Evolutionary conservation across 164 flowering plant species (phyloP).

Genomic region (Sextonia rubra): DNA sequence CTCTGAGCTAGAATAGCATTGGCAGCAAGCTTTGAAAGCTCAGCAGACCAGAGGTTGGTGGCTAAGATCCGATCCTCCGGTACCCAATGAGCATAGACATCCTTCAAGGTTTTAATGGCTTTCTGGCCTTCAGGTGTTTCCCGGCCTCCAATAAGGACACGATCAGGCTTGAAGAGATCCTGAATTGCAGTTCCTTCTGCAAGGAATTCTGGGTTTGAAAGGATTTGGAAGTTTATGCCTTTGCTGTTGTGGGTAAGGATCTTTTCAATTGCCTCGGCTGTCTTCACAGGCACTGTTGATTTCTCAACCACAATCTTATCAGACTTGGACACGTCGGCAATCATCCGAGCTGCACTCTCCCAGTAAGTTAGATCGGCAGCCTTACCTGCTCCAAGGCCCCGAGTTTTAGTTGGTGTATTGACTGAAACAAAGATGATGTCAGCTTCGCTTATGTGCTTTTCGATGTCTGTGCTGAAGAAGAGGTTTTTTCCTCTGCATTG

Average conservation of each 20-base stretch:
- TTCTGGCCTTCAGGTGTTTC: slow-evolving; percentile 83
- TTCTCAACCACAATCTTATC: slow-evolving; percentile 91
- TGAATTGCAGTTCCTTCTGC: slow-evolving; percentile 91
- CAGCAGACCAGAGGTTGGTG: slow-evolving; percentile 93
- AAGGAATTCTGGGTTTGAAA: slow-evolving; percentile 87
- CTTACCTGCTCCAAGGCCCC: slow-evolving; percentile 90
- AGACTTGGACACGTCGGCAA: slow-evolving; percentile 85
- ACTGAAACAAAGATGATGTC: slow-evolving; percentile 92
- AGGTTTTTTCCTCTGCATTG: slow-evolving; percentile 79
- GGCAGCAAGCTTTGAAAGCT: slow-evolving; percentile 91
- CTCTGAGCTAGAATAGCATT: slow-evolving; percentile 91
- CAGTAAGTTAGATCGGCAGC: slow-evolving; percentile 93
- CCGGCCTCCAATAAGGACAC: slow-evolving; percentile 91
- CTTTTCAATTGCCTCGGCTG: slow-evolving; percentile 93
- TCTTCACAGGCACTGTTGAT: slow-evolving; percentile 89
- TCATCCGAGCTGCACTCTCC: slow-evolving; percentile 96
- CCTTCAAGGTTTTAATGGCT: slow-evolving; percentile 64
- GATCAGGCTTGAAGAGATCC: slow-evolving; percentile 72
- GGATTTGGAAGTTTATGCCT: slow-evolving; percentile 75
- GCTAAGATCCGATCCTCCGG: slow-evolving; percentile 67
- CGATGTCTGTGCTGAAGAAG: slow-evolving; percentile 91
- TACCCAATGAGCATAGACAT: slow-evolving; percentile 84
- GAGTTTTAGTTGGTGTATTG: slow-evolving; percentile 84
- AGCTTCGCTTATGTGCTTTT: slow-evolving; percentile 77
- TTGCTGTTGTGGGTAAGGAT: slow-evolving; percentile 85